Evolutionary conservation across 371 early-diverging fungal genomes (phyloP), one percentile per base, ranked within the genome.

Genomic region (Neoconidiobolus thromboides): DNA sequence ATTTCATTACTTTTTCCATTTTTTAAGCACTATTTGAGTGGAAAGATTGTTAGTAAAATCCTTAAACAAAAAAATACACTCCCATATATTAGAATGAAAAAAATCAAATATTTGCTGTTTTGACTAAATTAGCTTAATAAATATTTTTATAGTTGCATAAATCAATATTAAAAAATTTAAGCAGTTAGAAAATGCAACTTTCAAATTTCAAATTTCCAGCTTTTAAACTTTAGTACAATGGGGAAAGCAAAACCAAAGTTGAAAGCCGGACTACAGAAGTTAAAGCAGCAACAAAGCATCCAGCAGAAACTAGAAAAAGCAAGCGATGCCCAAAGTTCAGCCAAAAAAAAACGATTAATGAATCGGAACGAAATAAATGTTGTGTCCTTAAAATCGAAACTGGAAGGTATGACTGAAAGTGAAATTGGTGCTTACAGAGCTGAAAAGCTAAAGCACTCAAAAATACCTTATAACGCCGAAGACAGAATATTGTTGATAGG

Each of bases 401-500:
- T 54, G 41, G n/a, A 12, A 14, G 41, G 43, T n/a, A 44, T 44
- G 41, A 43, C n/a, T 36, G 44, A 44, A 43, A 44, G 40, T 2
- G 44, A 57, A 43, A 57, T 10, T 38, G 1, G 44, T 43, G 40
- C 14, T 12, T 57, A 57, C 47, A 43, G 44, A 12, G n/a, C 41
- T 14, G 57, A 57, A 40, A 15, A 44, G 36, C 26, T 57, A 37
- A 57, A 43, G 44, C 57, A 57, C 44, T 57, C 57, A 3, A 57
- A 57, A 26, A 14, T 57, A 12, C 44, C 44, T 4, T 57, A 57
- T 43, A 44, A 43, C 41, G 43, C 57, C 44, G 15, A 15, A 12
- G 57, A 57, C 36, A 57, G 9, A 6, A 57, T 57, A 12, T 37
- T 57, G 57, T 44, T 57, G 41, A 43, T 57, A 9, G 57, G 57